A percentile compares a stretch with the other conserved stretches of the same genome.
Evolutionary conservation across 371 early-diverging fungal genomes (phyloP).

Genomic region (Actinomortierella wolfii): DNA sequence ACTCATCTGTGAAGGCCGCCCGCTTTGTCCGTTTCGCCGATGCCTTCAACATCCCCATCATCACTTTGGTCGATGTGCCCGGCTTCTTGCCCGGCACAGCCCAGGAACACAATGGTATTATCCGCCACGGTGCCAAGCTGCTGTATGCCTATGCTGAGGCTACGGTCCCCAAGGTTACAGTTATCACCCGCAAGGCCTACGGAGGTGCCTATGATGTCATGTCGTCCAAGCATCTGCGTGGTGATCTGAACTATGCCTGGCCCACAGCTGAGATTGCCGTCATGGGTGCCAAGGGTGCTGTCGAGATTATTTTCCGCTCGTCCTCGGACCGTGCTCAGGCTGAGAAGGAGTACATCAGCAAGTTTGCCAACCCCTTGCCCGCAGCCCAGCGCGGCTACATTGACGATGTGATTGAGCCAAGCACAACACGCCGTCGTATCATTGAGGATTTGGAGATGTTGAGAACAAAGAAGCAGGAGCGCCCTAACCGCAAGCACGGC

Average conservation of each 20-base stretch:
- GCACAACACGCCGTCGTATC: conserved; percentile 80
- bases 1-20: conserved; percentile 94
- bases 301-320: conserved; percentile 93
- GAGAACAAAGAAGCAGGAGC: conserved; percentile 69
- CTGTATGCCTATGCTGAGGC: conserved; percentile 97
- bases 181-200: conserved; percentile 96
- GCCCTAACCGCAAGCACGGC: conserved; percentile 95
- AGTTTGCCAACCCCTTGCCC: conserved; percentile 95
- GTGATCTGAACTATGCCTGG: conserved; percentile 95
- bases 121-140: conserved; percentile 97
- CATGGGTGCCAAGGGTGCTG: conserved; percentile 95
- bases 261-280: conserved; percentile 98
- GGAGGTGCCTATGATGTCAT: conserved; percentile 99
- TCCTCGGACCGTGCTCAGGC: conserved; percentile 70
- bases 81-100: conserved; percentile 96
- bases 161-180: conserved; percentile 96
- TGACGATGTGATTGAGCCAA: conserved; percentile 92
- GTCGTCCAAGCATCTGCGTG: conserved; percentile 95
- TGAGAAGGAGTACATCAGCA: conserved; percentile 86
- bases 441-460: conserved; percentile 90
- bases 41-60: conserved; percentile 92
- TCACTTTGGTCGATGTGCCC: conserved; percentile 98
- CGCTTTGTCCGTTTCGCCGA: conserved; percentile 97
- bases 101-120: conserved; percentile 97
- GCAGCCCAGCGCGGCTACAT: conserved; percentile 96